phyloP scores from a whole-genome alignment of 768 basidiomycete genomes.

The Mycena belliarum region DNA sequence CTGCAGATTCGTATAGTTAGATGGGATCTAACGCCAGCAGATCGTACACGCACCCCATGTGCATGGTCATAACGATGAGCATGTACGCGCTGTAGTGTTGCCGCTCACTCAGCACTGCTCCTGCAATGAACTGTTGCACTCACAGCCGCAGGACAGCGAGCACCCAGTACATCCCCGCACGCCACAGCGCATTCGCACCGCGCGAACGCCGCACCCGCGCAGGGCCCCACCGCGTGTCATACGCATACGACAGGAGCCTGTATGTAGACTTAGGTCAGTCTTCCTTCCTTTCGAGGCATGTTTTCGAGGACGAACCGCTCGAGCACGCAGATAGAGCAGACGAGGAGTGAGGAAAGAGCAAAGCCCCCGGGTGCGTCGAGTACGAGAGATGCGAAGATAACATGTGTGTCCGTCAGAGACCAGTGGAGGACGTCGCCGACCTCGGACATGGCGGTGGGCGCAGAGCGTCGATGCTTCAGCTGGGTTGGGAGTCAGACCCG shows the following conservation, averaged over 20 bases:
- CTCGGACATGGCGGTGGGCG: not conserved
- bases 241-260: slow-evolving; percentile 52
- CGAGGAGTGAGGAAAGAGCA: slow-evolving; percentile 36
- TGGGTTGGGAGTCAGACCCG: too few relatives aligned
- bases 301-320: slow-evolving; percentile 51
- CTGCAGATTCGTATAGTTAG: slow-evolving; percentile 28
- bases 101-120: not conserved
- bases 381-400: slow-evolving; percentile 39
- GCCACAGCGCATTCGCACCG: slow-evolving; percentile 51
- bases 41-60: slow-evolving; percentile 54
- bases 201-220: slow-evolving; percentile 35
- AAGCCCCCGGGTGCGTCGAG: slow-evolving; percentile 54
- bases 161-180: slow-evolving; percentile 53
- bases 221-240: slow-evolving; percentile 53
- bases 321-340: slow-evolving; percentile 46
- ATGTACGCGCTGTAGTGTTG: slow-evolving; percentile 59
- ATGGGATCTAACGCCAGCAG: too few relatives aligned
- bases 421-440: slow-evolving; percentile 37
- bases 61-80: slow-evolving; percentile 72
- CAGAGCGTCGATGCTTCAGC: too few relatives aligned
- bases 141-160: slow-evolving; percentile 65
- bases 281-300: too few relatives aligned
- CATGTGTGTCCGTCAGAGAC: slow-evolving; percentile 39
- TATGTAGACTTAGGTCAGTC: not conserved
- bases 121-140: slow-evolving; percentile 25